Percentiles rank a stretch among this genome's conserved stretches.
phyloP scores from a whole-genome alignment of 2,329 filamentous ascomycete species.

The Apiospora kogelbergensis region DNA sequence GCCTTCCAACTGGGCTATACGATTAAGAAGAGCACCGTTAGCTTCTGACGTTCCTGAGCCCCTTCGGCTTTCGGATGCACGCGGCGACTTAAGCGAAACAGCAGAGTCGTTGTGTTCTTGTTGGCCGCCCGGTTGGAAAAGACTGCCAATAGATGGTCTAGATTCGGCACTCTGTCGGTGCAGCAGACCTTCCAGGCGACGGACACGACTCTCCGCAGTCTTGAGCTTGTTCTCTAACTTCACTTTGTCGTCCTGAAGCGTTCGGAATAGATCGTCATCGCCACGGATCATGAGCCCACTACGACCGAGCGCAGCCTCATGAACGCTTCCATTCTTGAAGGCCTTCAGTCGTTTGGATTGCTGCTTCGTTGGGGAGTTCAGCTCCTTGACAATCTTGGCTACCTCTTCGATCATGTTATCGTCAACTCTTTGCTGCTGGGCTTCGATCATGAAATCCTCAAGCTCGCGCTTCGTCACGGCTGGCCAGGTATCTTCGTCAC shows the following conservation, averaged over 20 bases:
- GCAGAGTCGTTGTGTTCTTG: conserved; percentile 51
- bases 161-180: conserved; percentile 73
- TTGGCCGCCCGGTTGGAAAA: conserved; percentile 53
- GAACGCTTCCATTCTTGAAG: conserved; percentile 94
- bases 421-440: conserved; percentile 67
- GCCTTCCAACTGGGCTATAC: conserved; percentile 67
- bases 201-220: conserved; percentile 85
- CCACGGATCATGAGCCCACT: conserved; percentile 83
- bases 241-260: conserved; percentile 78
- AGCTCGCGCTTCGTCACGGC: conserved; percentile 73
- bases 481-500: conserved; percentile 81
- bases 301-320: conserved; percentile 84
- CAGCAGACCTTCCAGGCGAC: conserved; percentile 86
- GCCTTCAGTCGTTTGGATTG: conserved; percentile 85
- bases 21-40: conserved; percentile 45
- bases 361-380: conserved; percentile 80
- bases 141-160: conserved; percentile 51
- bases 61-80: conserved; percentile 42
- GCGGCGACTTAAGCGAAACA: conserved; percentile 46
- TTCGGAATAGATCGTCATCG: conserved; percentile 78
- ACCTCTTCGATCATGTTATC: conserved; percentile 69
- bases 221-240: conserved; percentile 72
- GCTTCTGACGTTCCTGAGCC: conserved; percentile 44
- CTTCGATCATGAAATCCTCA: conserved; percentile 66
- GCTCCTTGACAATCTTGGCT: conserved; percentile 72